These are phyloP conservation scores for Leishmania arabica DNA, from an alignment of 208 protist genomes.

Conservation along the genomic window DNA sequence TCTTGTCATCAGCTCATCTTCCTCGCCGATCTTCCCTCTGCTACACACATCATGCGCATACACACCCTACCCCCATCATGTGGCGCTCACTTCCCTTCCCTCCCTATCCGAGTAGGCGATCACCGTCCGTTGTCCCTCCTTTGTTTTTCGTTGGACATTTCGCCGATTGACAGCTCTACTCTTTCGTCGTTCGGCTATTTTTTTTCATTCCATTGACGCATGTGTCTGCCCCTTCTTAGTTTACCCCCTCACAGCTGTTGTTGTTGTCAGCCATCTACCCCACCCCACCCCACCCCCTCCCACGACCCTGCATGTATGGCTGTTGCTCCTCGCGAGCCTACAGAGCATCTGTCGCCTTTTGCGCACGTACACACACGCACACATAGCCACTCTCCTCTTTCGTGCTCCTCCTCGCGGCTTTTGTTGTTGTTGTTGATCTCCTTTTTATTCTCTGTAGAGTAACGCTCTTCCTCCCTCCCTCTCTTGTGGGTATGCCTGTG, in stretches of 20 bases:
- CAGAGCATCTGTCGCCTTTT: background rate
- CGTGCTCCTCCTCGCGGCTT: background rate
- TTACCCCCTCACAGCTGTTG: background rate
- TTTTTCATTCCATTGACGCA: background rate
- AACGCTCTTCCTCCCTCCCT: background rate
- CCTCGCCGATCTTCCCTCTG: background rate
- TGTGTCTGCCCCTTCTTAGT: background rate
- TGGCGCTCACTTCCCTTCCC: background rate
- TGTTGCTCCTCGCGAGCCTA: background rate
- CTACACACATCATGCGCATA: background rate
- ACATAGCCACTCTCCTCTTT: background rate
- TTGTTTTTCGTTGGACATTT: background rate
- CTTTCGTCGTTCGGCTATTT: background rate
- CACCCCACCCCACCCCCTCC: too few relatives aligned
- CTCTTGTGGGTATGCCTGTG: background rate
- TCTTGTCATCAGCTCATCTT: background rate
- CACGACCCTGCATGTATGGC: slow-evolving; percentile 5
- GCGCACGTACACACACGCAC: background rate
- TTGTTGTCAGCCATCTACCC: background rate
- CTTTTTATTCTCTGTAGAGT: background rate
- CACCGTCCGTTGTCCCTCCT: slow-evolving; percentile 4
- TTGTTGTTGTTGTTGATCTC: background rate
- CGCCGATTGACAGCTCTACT: background rate
- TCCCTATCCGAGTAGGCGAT: background rate
- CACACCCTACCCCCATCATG: background rate